A percentile compares a stretch with the other conserved stretches of the same genome.
Conservation (phyloP, 2,329 filamentous ascomycete species). For the Cercospora beticola region DNA sequence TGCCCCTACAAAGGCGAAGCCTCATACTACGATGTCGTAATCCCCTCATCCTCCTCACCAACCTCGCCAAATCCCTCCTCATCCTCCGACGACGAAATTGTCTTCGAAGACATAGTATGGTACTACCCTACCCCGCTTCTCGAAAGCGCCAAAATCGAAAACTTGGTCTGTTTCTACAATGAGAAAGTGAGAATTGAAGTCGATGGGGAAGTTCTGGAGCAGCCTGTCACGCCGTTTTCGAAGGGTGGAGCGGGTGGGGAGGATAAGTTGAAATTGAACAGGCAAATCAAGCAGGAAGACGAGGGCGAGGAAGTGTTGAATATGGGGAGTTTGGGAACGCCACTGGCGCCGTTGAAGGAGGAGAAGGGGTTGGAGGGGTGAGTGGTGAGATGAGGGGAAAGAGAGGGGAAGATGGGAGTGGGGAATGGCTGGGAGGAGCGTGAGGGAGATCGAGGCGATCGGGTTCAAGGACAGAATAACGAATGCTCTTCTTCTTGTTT, state of each 20-base stretch:
- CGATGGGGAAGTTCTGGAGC: conserved; percentile 38
- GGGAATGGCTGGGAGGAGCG: background rate
- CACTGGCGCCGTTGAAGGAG: conserved; percentile 6
- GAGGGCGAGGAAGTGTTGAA: background rate
- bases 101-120: conserved; percentile 59
- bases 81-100: conserved; percentile 36
- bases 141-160: conserved; percentile 58
- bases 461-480: background rate
- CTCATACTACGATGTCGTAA: conserved; percentile 57
- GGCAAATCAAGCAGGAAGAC: background rate
- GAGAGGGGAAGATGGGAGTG: background rate
- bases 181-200: conserved; percentile 66
- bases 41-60: background rate
- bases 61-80: background rate
- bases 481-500: background rate
- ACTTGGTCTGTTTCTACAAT: conserved; percentile 62
- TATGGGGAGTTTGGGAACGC: conserved; percentile 5
- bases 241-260: background rate
- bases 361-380: background rate
- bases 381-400: background rate
- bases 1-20: conserved; percentile 70
- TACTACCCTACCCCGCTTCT: conserved; percentile 59
- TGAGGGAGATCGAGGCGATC: too few relatives aligned
- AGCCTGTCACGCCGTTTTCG: conserved; percentile 35
- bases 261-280: background rate